A percentile compares a stretch with the other conserved stretches of the same genome.
phyloP scores from a whole-genome alignment of 192 early-diverging fungal species.

The Anaeromyces robustus region DNA sequence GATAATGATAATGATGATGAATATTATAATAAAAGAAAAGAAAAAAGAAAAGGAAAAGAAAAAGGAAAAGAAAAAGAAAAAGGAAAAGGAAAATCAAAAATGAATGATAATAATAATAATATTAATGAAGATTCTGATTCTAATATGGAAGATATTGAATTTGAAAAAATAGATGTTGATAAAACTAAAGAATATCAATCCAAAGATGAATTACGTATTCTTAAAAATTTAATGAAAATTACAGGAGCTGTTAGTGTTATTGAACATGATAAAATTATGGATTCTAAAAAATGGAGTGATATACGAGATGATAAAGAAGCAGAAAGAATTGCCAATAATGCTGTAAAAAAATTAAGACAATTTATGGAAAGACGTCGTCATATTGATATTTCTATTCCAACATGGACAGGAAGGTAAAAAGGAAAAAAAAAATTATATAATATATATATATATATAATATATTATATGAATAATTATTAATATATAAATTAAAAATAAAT shows the following conservation, averaged over 20 bases:
- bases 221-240: constrained; percentile 5
- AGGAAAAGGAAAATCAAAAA: too few relatives aligned
- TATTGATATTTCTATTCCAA: constrained; percentile 54
- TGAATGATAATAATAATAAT: too few relatives aligned
- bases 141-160: constrained; percentile 4
- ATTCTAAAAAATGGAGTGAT: constrained; percentile 31
- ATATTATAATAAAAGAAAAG: constrained; percentile 4
- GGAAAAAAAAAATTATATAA: not conserved
- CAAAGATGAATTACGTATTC: constrained; percentile 3
- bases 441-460: constrained; percentile 27
- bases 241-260: constrained; percentile 78
- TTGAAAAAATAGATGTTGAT: constrained; percentile 14
- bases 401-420: constrained; percentile 72
- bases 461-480: too few relatives aligned
- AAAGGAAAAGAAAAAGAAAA: not conserved
- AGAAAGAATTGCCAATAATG: constrained; percentile 57
- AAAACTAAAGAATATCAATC: not conserved
- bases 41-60: not conserved
- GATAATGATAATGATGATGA: not conserved
- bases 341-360: constrained; percentile 54
- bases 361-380: constrained; percentile 47
- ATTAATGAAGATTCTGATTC: too few relatives aligned
- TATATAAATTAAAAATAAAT: too few relatives aligned
- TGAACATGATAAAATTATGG: constrained; percentile 81
- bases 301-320: constrained; percentile 68